Percentiles rank a stretch among this genome's conserved stretches.
phyloP scores from a whole-genome alignment of 768 basidiomycete species.

The Fibroporia radiculosa region DNA sequence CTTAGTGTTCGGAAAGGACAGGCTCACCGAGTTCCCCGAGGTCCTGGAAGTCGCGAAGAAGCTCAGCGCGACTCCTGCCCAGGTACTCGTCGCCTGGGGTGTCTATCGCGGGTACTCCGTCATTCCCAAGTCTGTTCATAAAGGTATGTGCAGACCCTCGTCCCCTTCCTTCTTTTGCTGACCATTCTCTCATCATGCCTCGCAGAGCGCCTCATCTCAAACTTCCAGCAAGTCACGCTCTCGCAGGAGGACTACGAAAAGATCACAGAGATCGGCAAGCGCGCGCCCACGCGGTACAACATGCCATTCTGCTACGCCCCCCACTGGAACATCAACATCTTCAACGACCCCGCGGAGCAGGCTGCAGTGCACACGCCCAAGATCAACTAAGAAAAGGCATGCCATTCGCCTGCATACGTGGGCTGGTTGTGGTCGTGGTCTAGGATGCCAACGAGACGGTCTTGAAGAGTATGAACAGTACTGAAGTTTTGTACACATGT shows the following conservation, averaged over 20 bases:
- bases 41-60: constrained; percentile 57
- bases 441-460: too few species aligned
- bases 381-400: constrained; percentile 21
- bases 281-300: constrained; percentile 49
- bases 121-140: constrained; percentile 77
- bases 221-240: constrained; percentile 71
- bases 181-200: too few species aligned
- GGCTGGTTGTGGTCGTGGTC: too few species aligned
- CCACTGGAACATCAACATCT: constrained; percentile 67
- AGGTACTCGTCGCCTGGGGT: constrained; percentile 82
- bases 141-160: too few species aligned
- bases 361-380: constrained; percentile 25
- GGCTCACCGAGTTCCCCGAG: constrained; percentile 58
- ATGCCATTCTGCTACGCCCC: constrained; percentile 53
- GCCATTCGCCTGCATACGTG: too few species aligned
- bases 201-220: constrained; percentile 57
- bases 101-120: constrained; percentile 68
- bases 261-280: constrained; percentile 42
- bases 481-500: too few species aligned
- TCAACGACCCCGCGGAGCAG: constrained; percentile 54
- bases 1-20: constrained; percentile 52
- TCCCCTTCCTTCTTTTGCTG: too few species aligned
- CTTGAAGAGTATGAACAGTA: too few species aligned
- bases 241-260: constrained; percentile 59
- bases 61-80: constrained; percentile 61